Evolutionary conservation across 1,139 yeast genomes (phyloP), one percentile per base, ranked within the genome.

Genomic region (Hemisphaericaspora lyxosophila): DNA sequence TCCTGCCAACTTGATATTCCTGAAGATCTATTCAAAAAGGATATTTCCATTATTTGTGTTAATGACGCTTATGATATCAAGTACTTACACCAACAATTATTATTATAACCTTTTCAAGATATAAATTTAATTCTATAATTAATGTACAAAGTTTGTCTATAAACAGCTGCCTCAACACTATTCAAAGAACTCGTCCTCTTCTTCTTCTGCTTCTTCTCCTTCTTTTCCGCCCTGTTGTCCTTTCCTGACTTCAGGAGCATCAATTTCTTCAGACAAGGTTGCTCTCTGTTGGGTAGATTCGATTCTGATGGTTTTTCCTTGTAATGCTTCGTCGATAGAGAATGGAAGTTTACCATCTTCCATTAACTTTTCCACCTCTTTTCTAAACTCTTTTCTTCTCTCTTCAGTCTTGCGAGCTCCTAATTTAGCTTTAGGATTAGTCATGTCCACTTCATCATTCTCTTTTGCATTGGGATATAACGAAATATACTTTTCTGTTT

Each of bases 401-500:
- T 67, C 67, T 34, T 78, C 79, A 0, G 88, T 78, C 40, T 56
- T 54, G 35, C 61, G 67, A 38, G 64, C 42, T 4, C 81, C 82
- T 42, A 62, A 64, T 45, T 67, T 70, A 15, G 71, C 75, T 44
- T 70, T 71, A 16, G 65, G 62, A 39, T 62, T 59, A 15, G 53
- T 38, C 13, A 48, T 44, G 24, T 55, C 51, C 8, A 46, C 49
- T 26, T 54, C 59, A 8, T 62, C 65, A 16, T 60, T 62, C 7
- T 55, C 59, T 15, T 60, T 62, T 7, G 58, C 51, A 38, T 64
- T 63, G 6, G 86, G 87, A 56, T 80, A 92, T 43, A 92, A 64
- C 0, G 97, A 80, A 26, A 88, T 78, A 57, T 92, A 92, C 61
- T 88, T 90, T 50, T 80, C 80, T 36, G 81, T 75, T 54, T 78